Conservation (phyloP, 1,284 basidiomycete species). For the Naganishia cerealis region DNA sequence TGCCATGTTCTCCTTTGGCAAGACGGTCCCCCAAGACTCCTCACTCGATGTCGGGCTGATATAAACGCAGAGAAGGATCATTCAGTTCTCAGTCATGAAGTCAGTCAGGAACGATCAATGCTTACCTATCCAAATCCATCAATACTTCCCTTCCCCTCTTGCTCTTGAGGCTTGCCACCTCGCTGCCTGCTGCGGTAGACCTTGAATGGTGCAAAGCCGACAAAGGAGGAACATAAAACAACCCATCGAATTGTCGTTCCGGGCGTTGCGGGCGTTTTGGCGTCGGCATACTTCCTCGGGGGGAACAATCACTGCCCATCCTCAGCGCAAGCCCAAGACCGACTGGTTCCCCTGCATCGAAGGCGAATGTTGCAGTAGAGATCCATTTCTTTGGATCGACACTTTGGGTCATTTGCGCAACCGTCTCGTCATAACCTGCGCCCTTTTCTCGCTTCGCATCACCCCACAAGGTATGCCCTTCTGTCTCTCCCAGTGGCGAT, state of each 20-base stretch:
- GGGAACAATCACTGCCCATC: neutral
- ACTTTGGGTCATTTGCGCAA: neutral
- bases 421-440: neutral
- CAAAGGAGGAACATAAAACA: conserved; percentile 13
- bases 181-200: neutral
- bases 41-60: neutral
- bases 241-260: conserved; percentile 11
- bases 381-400: neutral
- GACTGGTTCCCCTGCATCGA: neutral
- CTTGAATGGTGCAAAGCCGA: neutral
- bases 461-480: neutral
- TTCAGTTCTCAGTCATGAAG: neutral
- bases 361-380: neutral
- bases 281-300: neutral
- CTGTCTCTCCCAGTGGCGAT: neutral
- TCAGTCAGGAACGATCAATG: neutral
- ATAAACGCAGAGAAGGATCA: neutral
- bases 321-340: neutral
- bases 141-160: neutral
- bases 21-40: neutral
- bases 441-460: neutral
- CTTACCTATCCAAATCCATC: neutral
- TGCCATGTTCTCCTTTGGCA: neutral
- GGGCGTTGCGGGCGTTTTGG: neutral
- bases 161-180: neutral